Base-by-base conservation (phyloP, 2,329 filamentous ascomycete species). In the Aureobasidium melanogenum region DNA sequence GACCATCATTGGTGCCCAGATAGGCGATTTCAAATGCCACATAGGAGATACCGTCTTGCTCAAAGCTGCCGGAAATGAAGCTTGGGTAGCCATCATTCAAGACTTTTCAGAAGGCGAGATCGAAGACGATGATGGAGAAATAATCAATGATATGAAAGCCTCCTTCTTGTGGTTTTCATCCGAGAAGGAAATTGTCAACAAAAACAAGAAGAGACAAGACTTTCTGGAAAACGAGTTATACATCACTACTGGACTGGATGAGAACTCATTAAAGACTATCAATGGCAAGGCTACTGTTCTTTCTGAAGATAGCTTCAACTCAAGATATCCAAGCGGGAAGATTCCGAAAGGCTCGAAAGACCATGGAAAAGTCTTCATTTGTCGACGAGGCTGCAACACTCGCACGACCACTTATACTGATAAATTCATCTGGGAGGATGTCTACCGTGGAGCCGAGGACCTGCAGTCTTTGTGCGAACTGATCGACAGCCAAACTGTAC, bases 161-260 rank as follows among this genome's bases (percentile, higher is more conserved):
- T 88, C 88, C 64, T 94, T 99, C 70, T 87, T 97, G 82, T 99
- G 94, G 94, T 97, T 99, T 71, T 91, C 89, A 0, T 91, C 89
- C 0, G 89, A 96, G 68, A 89, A 88, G 69, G 93, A 97, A 75
- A 90, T 97, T 63, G 84, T 87, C 30, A 94, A 89, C 68, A 88
- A 87, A 70, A 83, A 85, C 62, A 93, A 89, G 75, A 96, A 94
- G 76, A 81, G 91, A 69, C 82, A 79, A 14, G 94, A 99, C 74
- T 90, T 84, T 63, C 73, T 95, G 57, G 62, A 63, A 81, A 95
- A 96, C 70, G 94, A 99, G 74, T 81, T 97, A 15, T 99, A 97
- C 70, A 86, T 97, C 60, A 95, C 91, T 0, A 83, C 89, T 0
- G 87, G 89, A 24, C 94, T 88, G 75, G 95, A 99, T 69, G 78